A percentile compares a stretch with the other conserved stretches of the same genome.
Evolutionary conservation across 768 basidiomycete species (phyloP).

Genomic region (Flagelloscypha sp.): DNA sequence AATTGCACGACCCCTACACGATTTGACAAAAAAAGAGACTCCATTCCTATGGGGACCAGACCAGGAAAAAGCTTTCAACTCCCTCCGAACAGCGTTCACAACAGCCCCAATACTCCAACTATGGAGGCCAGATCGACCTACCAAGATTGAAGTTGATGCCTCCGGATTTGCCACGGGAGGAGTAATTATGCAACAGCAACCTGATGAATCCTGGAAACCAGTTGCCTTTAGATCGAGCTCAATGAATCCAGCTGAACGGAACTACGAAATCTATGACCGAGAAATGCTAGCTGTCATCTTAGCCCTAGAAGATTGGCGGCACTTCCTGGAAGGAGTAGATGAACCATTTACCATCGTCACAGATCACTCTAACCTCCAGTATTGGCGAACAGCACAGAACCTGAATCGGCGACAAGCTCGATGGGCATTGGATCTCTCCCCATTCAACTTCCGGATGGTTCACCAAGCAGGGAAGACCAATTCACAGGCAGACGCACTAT

Average conservation of each 20-base stretch:
- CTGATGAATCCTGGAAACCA: constrained; percentile 22
- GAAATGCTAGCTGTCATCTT: constrained; percentile 41
- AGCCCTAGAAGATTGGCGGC: constrained; percentile 20
- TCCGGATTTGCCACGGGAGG: constrained; percentile 18
- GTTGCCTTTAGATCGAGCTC: constrained; percentile 30
- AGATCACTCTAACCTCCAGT: constrained; percentile 18
- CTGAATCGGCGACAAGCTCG: constrained; percentile 21
- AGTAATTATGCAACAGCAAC: constrained; percentile 18
- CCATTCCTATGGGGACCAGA: constrained; percentile 13
- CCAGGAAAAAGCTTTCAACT: constrained; percentile 17
- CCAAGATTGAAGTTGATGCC: constrained; percentile 16
- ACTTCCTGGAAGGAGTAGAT: constrained; percentile 4
- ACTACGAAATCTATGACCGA: constrained; percentile 38
- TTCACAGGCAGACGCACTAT: constrained; percentile 11
- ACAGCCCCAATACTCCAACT: constrained; percentile 18
- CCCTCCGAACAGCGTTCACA: constrained; percentile 16
- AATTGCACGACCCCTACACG: constrained; percentile 15
- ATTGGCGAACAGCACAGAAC: constrained; percentile 15
- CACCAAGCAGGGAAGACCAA: constrained; percentile 13
- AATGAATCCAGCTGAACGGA: constrained; percentile 25
- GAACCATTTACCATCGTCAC: constrained; percentile 12
- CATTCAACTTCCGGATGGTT: constrained; percentile 9
- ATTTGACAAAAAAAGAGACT: constrained; percentile 14
- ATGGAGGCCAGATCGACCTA: constrained; percentile 8
- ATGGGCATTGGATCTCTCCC: constrained; percentile 19